A percentile compares a stretch with the other conserved stretches of the same genome.
These are phyloP conservation scores for Gossypium raimondii DNA, from an alignment of 345 rosid genomes.

Conservation along the genomic window DNA sequence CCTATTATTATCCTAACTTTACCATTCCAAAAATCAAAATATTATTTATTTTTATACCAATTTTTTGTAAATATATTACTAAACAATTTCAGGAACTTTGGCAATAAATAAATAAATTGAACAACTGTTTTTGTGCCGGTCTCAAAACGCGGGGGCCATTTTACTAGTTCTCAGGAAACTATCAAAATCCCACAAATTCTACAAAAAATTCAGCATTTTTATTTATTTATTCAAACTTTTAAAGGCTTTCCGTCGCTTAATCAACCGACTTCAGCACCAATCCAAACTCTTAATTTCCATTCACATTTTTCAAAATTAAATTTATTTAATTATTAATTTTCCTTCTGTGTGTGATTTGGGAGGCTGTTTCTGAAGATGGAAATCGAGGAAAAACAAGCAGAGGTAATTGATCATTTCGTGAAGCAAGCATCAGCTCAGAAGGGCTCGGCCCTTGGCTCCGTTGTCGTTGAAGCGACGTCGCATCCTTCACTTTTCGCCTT, in stretches of 20 bases:
- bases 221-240: background rate
- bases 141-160: background rate
- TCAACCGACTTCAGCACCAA: slow-evolving; percentile 2
- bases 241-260: background rate
- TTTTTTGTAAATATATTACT: no score
- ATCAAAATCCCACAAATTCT: background rate
- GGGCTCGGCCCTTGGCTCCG: slow-evolving; percentile 48
- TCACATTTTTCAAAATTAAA: background rate
- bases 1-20: no score
- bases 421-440: slow-evolving; percentile 47
- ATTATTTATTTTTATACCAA: no score
- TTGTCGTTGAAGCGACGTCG: slow-evolving; percentile 76
- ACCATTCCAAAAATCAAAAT: no score
- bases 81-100: no score
- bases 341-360: background rate
- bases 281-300: background rate
- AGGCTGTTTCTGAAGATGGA: slow-evolving; percentile 45
- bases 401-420: slow-evolving; percentile 60
- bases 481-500: slow-evolving; percentile 88
- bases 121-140: background rate
- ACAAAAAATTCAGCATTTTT: background rate
- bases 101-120: no score
- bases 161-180: background rate
- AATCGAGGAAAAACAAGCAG: slow-evolving; percentile 74
- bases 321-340: no score